Conservation (phyloP, 108 stramenopile species). For the Fragilariopsis cylindrus region DNA sequence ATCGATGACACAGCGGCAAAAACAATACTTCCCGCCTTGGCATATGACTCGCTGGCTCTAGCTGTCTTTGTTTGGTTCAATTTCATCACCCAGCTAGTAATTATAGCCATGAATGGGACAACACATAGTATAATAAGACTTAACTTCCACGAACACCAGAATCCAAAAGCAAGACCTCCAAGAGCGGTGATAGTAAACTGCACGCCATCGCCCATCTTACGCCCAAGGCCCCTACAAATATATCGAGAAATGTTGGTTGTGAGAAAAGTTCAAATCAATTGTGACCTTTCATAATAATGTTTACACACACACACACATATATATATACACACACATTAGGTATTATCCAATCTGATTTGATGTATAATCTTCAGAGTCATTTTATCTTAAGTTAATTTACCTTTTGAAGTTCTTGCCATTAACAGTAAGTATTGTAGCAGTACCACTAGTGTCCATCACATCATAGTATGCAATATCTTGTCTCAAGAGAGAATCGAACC, state of each 20-base stretch:
- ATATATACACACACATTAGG: no score
- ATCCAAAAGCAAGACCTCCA: slow-evolving; percentile 41
- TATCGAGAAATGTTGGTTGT: no score
- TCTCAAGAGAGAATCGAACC: slow-evolving; percentile 57
- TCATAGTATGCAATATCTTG: slow-evolving; percentile 71
- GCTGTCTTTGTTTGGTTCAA: slow-evolving; percentile 34
- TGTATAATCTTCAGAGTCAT: neutral
- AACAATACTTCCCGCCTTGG: slow-evolving; percentile 51
- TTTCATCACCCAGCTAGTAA: slow-evolving; percentile 30
- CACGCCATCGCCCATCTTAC: slow-evolving; percentile 49
- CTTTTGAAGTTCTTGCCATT: slow-evolving; percentile 46
- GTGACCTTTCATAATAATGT: no score
- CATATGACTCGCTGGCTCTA: slow-evolving; percentile 40
- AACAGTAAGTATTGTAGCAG: slow-evolving; percentile 40
- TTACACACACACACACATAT: no score
- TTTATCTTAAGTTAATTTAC: slow-evolving; percentile 6
- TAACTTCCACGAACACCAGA: slow-evolving; percentile 41
- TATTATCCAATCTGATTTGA: no score
- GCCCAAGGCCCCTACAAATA: slow-evolving; percentile 29
- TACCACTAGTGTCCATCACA: slow-evolving; percentile 43
- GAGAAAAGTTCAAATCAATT: no score
- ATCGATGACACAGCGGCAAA: slow-evolving; percentile 50
- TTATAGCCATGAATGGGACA: slow-evolving; percentile 47
- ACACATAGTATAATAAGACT: slow-evolving; percentile 37
- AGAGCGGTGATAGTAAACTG: slow-evolving; percentile 44